Percentiles rank a stretch among this genome's conserved stretches.
phyloP scores from a whole-genome alignment of 2,329 filamentous ascomycete species.

The Alternaria ethzedia region DNA sequence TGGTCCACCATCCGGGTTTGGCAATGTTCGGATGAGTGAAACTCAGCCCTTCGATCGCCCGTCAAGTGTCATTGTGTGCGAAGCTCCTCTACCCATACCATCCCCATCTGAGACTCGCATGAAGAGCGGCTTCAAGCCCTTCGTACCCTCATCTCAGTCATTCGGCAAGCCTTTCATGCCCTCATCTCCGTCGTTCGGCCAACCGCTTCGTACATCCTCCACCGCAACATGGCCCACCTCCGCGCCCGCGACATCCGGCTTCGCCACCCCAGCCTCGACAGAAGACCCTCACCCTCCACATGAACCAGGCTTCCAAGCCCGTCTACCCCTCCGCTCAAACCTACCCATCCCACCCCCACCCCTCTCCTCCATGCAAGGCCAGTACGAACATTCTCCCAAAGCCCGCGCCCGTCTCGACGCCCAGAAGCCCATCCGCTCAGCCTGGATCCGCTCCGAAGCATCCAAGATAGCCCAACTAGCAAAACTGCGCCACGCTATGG shows the following conservation, averaged over 20 bases:
- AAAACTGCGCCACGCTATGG: not conserved
- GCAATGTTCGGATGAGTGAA: not conserved
- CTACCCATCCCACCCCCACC: slow-evolving; percentile 11
- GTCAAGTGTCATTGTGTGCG: not conserved
- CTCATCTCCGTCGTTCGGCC: not conserved
- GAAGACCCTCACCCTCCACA: not conserved
- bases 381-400: no score
- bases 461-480: slow-evolving; percentile 10
- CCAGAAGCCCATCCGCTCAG: slow-evolving; percentile 11
- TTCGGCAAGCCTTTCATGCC: no score
- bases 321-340: not conserved
- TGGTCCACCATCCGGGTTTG: not conserved
- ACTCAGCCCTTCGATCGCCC: not conserved
- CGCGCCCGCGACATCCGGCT: not conserved
- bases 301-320: not conserved
- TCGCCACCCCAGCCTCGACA: not conserved
- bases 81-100: not conserved
- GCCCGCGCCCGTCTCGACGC: slow-evolving; percentile 4
- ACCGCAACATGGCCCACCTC: not conserved
- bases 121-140: not conserved
- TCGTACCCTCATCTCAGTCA: not conserved
- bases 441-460: slow-evolving; percentile 23
- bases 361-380: not conserved
- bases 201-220: no score
- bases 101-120: not conserved